Evolutionary conservation across 2,329 filamentous ascomycete species (phyloP), one percentile per base, ranked within the genome.

Genomic region (Alternaria viburni): DNA sequence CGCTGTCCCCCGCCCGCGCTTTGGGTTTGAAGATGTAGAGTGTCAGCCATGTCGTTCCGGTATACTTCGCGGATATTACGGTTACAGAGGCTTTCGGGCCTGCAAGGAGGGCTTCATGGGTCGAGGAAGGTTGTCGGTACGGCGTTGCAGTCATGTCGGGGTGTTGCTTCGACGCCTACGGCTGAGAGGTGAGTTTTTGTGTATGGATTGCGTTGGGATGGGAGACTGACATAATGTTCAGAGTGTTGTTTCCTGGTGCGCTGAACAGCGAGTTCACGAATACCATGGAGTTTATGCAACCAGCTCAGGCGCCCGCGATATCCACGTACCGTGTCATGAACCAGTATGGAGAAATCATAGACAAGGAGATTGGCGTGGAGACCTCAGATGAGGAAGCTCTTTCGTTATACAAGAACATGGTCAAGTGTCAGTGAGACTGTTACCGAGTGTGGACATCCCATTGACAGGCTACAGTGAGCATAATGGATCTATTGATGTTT

Each of bases 401-500:
- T 45, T 83, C 79, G 6, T 84, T 88, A 80, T 90, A 90, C 74
- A 87, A 84, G 68, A 88, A 89, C 71, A 90, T 90, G 88, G 79
- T 90, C 61, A 86, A 83, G 26, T 81, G 85, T 86, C 67, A 46
- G 80, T 57, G 7, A 28, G 6, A 6, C 17, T 55, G 10, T 9
- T 10, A 3, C 11, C 10, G 17, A 3, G 36, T 32, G 51, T 17
- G 4, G 19, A 36, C 23, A 7, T 11, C 7, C 10, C 45, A 28
- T 52, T 70, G 49, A 70, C 64, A 15, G 11, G 32, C 43, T 25
- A 19, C 65, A 85, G 87, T 90, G 59, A 89, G 91, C 59, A 91
- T 98, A 70, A 96, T 99, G 93, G 96, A 99, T 77, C 81, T 97
- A 59, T 92, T 98, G 78, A 98, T 98, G 94, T 97, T 97, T 76